Evolutionary conservation across 345 rosid species (phyloP).

Genomic region (Heritiera fomes): DNA sequence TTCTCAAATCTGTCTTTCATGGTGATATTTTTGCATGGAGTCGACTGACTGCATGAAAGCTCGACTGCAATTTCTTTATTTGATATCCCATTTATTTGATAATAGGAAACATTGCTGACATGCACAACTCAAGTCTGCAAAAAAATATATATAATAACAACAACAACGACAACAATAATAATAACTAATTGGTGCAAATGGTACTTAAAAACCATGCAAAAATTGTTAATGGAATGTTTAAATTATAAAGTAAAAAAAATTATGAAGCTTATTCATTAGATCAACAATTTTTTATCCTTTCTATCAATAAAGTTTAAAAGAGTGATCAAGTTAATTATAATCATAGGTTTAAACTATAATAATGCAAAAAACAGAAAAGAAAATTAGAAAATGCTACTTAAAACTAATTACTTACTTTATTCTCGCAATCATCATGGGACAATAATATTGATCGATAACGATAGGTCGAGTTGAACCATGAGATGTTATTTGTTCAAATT

Average conservation of each 20-base stretch:
- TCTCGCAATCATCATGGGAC: not conserved
- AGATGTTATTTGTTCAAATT: not conserved
- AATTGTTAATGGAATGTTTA: no score
- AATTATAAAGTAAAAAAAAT: no score
- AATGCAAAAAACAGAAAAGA: no score
- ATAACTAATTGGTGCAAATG: no score
- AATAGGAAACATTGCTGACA: not conserved
- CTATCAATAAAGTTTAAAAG: no score
- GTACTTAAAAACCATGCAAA: no score
- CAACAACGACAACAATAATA: no score
- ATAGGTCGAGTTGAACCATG: not conserved
- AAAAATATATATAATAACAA: not conserved
- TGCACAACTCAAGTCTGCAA: not conserved
- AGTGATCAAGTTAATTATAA: no score
- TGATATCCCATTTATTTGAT: conserved; percentile 25
- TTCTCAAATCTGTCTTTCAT: not conserved
- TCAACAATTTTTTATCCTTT: no score
- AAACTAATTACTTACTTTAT: not conserved
- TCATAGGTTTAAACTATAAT: no score
- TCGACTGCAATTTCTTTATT: conserved; percentile 6
- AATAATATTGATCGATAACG: not conserved
- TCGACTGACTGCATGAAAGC: conserved; percentile 25
- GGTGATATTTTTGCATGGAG: conserved; percentile 32
- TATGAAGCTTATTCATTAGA: no score
- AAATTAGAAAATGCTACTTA: not conserved